phyloP scores from a whole-genome alignment of 129 eudicot genomes.

The Helianthus tuberosus region DNA sequence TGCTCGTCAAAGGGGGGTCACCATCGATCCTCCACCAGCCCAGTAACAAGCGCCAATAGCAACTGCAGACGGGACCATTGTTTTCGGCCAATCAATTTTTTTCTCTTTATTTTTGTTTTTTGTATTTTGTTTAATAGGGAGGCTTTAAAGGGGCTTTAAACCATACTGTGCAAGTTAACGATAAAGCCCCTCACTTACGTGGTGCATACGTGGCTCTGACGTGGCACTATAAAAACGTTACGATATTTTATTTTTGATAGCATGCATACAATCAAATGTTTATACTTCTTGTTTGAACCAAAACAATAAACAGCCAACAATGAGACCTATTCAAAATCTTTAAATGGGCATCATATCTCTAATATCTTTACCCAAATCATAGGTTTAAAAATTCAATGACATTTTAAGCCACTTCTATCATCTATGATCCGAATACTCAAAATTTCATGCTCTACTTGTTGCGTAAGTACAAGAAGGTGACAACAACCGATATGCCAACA shows the following conservation, averaged over 20 bases:
- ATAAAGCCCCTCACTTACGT: too few species aligned
- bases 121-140: too few species aligned
- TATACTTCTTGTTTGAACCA: neutral
- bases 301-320: neutral
- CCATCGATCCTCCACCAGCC: too few species aligned
- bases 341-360: constrained; percentile 23
- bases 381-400: constrained; percentile 25
- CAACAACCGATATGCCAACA: constrained; percentile 59
- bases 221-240: too few species aligned
- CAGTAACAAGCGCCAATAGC: too few species aligned
- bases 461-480: constrained; percentile 59
- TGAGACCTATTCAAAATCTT: constrained; percentile 16
- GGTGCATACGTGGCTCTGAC: too few species aligned
- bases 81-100: too few species aligned
- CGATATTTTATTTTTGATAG: neutral
- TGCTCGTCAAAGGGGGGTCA: too few species aligned
- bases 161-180: too few species aligned
- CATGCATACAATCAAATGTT: neutral
- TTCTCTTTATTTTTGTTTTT: too few species aligned
- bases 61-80: too few species aligned
- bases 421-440: constrained; percentile 5
- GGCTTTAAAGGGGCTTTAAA: too few species aligned
- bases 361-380: constrained; percentile 26
- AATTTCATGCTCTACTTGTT: constrained; percentile 43
- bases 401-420: constrained; percentile 8